phyloP scores from a whole-genome alignment of 306 rosid genomes.

The Gastrolobium villosum region DNA sequence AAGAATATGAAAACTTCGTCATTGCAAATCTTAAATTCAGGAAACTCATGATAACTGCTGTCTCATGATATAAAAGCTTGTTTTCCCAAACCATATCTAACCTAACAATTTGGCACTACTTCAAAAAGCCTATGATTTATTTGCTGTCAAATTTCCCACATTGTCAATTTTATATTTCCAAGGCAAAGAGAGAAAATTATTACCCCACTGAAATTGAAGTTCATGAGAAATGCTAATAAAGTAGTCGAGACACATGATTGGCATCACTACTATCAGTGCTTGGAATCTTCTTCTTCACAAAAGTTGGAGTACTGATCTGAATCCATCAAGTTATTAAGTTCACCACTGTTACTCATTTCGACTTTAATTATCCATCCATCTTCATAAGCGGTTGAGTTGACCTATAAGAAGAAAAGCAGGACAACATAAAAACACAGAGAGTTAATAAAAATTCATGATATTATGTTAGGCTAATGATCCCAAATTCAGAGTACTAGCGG shows the following conservation, averaged over 20 bases:
- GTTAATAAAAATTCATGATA: neutral
- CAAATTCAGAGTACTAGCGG: neutral
- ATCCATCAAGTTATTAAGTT: conserved; percentile 86
- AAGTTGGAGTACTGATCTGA: conserved; percentile 85
- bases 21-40: neutral
- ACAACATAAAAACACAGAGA: conserved; percentile 9
- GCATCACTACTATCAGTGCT: conserved; percentile 58
- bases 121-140: neutral
- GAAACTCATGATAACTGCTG: neutral
- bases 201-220: conserved; percentile 43
- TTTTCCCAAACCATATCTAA: neutral
- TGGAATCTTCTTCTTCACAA: conserved; percentile 95
- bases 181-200: conserved; percentile 34
- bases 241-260: conserved; percentile 34
- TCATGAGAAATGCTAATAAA: conserved; percentile 28
- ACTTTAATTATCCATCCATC: conserved; percentile 94
- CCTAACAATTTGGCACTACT: neutral
- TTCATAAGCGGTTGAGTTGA: conserved; percentile 84
- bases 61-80: neutral
- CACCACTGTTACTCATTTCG: conserved; percentile 62
- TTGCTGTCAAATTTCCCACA: conserved; percentile 26
- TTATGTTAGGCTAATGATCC: conserved; percentile 3
- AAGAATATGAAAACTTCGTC: neutral
- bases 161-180: conserved; percentile 30
- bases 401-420: conserved; percentile 50